Evolutionary conservation across 2,329 filamentous ascomycete species (phyloP).

Genomic region (Cryphonectria japonica): DNA sequence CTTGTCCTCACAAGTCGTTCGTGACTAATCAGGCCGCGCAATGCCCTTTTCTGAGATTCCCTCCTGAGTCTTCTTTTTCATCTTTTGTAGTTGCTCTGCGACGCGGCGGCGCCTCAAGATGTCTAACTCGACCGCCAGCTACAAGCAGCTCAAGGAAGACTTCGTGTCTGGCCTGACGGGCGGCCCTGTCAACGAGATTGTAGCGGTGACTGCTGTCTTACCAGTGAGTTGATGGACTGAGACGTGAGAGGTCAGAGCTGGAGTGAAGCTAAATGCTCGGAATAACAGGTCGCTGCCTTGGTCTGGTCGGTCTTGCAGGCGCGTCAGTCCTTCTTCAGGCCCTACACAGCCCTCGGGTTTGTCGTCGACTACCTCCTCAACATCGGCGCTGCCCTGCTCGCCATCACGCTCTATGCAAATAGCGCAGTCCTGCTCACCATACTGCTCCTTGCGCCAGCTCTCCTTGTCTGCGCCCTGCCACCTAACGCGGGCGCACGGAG

Average conservation of each 20-base stretch:
- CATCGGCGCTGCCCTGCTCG: conserved; percentile 78
- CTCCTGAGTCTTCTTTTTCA: background rate
- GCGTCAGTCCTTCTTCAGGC: conserved; percentile 80
- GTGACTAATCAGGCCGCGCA: conserved; percentile 29
- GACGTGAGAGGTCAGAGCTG: conserved; percentile 9
- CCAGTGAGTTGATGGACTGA: conserved; percentile 63
- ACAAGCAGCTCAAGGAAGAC: conserved; percentile 92
- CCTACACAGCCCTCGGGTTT: conserved; percentile 69
- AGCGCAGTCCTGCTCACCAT: conserved; percentile 74
- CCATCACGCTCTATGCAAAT: conserved; percentile 81
- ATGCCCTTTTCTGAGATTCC: conserved; percentile 10
- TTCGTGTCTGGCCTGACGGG: conserved; percentile 92
- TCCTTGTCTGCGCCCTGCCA: conserved; percentile 62
- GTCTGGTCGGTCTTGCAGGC: conserved; percentile 90
- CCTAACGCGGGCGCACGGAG: conserved; percentile 45
- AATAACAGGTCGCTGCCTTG: conserved; percentile 75
- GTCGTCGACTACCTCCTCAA: conserved; percentile 87
- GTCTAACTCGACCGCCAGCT: conserved; percentile 56
- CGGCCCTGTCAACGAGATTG: conserved; percentile 83
- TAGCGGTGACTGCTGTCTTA: conserved; percentile 80
- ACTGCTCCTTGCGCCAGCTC: conserved; percentile 73
- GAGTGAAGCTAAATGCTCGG: conserved; percentile 10
- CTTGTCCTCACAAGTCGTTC: conserved; percentile 22
- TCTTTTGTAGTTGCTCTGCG: conserved; percentile 16
- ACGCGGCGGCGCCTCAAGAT: conserved; percentile 28